A percentile compares a stretch with the other conserved stretches of the same genome.
Evolutionary conservation across 2,329 filamentous ascomycete species (phyloP).

Genomic region (Samsoniella hepiali): DNA sequence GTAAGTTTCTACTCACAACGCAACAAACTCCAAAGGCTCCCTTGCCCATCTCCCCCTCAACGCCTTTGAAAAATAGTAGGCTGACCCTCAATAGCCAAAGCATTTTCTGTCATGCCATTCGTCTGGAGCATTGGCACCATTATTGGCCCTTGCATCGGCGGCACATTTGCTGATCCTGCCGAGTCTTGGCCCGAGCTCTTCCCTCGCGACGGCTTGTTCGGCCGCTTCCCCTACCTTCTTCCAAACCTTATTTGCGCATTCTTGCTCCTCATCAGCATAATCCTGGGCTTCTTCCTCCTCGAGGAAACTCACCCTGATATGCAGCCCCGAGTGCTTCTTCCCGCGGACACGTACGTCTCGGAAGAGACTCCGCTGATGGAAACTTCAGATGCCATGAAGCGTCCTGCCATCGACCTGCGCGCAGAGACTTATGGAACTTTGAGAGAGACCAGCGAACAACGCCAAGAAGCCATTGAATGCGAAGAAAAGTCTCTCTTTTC

Average conservation of each 20-base stretch:
- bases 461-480: conserved; percentile 39
- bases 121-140: conserved; percentile 91
- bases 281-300: conserved; percentile 75
- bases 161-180: conserved; percentile 77
- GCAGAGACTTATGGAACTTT: conserved; percentile 80
- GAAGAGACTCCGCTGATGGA: conserved; percentile 73
- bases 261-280: conserved; percentile 73
- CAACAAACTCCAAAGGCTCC: background rate
- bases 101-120: conserved; percentile 91
- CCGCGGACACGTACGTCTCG: conserved; percentile 49
- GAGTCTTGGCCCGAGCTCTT: conserved; percentile 70
- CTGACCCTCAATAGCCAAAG: conserved; percentile 56
- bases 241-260: conserved; percentile 82
- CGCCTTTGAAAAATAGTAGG: background rate
- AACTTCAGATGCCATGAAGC: conserved; percentile 70
- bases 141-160: conserved; percentile 82
- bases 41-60: background rate
- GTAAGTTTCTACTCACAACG: conserved; percentile 47
- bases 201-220: conserved; percentile 65
- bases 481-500: conserved; percentile 34
- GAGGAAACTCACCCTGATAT: conserved; percentile 88
- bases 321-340: conserved; percentile 51
- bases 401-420: conserved; percentile 68
- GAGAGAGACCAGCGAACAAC: conserved; percentile 42
- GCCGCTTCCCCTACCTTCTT: conserved; percentile 78